Evolutionary conservation across 2,329 filamentous ascomycete species (phyloP).

Genomic region (Plectosphaerella plurivora): DNA sequence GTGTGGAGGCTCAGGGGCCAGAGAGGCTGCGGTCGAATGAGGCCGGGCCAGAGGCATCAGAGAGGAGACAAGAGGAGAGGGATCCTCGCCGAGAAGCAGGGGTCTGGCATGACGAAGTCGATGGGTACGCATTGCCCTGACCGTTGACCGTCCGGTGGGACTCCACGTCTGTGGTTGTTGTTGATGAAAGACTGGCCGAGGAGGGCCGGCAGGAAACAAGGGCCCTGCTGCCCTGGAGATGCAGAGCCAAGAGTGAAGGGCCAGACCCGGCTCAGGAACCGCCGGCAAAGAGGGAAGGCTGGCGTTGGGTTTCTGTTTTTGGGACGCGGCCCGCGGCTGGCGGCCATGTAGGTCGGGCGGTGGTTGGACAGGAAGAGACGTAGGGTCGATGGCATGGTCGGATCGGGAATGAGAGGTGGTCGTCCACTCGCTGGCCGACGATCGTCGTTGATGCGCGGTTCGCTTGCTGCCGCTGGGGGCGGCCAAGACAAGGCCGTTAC

Average conservation of each 20-base stretch:
- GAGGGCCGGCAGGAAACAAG: neutral
- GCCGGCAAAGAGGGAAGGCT: neutral
- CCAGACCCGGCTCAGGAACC: neutral
- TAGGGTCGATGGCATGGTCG: neutral
- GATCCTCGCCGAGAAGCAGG: neutral
- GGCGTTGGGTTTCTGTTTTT: neutral
- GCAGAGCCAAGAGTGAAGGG: neutral
- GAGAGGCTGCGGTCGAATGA: neutral
- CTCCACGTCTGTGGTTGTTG: neutral
- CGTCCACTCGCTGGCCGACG: neutral
- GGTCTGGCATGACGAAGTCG: neutral
- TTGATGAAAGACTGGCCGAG: neutral
- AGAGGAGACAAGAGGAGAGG: neutral
- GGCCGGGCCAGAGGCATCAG: neutral
- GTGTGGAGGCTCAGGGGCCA: neutral
- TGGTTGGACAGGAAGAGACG: neutral
- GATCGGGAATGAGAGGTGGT: neutral
- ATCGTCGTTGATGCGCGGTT: neutral
- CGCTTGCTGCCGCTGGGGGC: neutral
- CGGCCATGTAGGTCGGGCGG: neutral
- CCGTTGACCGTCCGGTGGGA: neutral
- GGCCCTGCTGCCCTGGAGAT: neutral
- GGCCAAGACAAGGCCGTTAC: neutral
- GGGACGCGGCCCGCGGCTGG: neutral
- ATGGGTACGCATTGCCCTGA: neutral